Evolutionary conservation across 176 grass and related monocot species (phyloP), one percentile per base, ranked within the genome.

Genomic region (Triticum dicoccoides): DNA sequence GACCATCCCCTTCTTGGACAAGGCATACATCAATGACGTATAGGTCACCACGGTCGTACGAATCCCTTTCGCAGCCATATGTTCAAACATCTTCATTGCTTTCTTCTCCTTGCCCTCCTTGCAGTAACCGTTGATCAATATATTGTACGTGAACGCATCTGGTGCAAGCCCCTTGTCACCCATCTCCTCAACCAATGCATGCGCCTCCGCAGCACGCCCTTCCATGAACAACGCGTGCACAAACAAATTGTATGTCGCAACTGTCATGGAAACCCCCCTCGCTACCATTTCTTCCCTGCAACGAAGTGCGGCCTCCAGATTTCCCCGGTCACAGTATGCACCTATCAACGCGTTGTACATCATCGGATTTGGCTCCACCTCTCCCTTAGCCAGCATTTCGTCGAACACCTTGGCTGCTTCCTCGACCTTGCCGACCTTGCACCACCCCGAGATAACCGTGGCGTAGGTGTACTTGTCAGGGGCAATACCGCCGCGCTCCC

Each of bases 81-180:
- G 74, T 58, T 90, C 63, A 38, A 95, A 88, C 20, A 88, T 9
- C 25, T 92, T 64, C 23, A 95, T 18, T 35, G 93, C 90, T 81
- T 95, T 92, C 75, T 88, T 90, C 58, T 82, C 90, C 41, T 92
- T 88, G 13, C 88, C 88, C 70, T 92, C 90, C 78, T 86, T 90
- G 82, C 90, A 95, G 79, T 95, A 90, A 21, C 90, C 90, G 47
- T 95, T 95, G 88, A 92, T 92, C 70, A 95, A 74, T 80, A 95
- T 95, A 75, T 92, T 92, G 56, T 92, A 95, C 14, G 93, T 95
- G 61, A 87, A 90, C 11, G 51, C 71, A 61, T 95, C 90, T 2
- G 83, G 90, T 12, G 52, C 35, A 77, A 95, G 72, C 21, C 85
- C 90, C 75, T 90, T 88, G n/a, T 62, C 63, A 0, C 41, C 4